Conservation (phyloP, 164 flowering plant species). For the Buxus sempervirens region DNA sequence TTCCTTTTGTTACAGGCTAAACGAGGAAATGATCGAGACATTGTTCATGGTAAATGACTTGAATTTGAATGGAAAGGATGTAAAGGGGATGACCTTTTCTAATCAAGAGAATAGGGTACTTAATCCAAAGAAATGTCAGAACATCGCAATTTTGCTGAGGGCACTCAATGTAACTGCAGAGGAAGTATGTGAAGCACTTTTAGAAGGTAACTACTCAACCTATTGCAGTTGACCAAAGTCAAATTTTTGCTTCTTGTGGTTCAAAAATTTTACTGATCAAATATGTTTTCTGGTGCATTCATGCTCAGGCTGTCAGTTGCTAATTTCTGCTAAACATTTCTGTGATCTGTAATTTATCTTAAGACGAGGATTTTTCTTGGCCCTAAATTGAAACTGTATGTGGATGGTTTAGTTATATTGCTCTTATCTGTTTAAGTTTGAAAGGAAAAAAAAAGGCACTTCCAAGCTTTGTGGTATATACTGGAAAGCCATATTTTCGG, state of each 20-base stretch:
- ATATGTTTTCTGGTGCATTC: no score
- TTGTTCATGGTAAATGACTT: slow-evolving; percentile 32
- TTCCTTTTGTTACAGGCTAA: slow-evolving; percentile 56
- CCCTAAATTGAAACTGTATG: no score
- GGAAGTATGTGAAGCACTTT: slow-evolving; percentile 88
- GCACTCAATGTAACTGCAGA: slow-evolving; percentile 86
- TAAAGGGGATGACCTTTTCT: slow-evolving; percentile 41
- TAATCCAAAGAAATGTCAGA: slow-evolving; percentile 90
- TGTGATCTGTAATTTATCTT: no score
- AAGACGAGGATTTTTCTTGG: no score
- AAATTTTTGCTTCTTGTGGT: not conserved
- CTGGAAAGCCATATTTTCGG: no score
- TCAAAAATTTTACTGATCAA: no score
- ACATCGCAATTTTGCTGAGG: slow-evolving; percentile 74
- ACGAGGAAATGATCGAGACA: slow-evolving; percentile 94
- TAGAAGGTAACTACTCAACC: slow-evolving; percentile 53
- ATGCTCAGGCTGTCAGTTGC: no score
- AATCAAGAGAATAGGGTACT: slow-evolving; percentile 74
- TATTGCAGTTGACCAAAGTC: not conserved
- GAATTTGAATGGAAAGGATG: slow-evolving; percentile 36
- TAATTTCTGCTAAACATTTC: no score
- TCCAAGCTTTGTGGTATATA: no score
- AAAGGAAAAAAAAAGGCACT: no score
- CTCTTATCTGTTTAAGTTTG: no score
- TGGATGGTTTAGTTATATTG: no score